These are phyloP conservation scores for Mycena albidolilacea DNA, from an alignment of 768 basidiomycete species.

Conservation along the genomic window DNA sequence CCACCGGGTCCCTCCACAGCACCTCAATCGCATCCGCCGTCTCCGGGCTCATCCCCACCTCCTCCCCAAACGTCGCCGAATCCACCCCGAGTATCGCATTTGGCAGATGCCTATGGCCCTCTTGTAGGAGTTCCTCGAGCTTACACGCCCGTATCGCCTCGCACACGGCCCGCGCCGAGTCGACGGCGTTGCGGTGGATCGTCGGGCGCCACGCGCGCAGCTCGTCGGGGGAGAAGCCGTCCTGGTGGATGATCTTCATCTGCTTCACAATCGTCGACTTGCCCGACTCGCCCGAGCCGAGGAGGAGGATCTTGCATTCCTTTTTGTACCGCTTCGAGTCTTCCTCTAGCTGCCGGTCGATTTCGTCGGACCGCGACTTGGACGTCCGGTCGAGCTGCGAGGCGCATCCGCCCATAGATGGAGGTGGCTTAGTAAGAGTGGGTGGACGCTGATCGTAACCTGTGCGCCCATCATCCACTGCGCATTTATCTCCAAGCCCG, in stretches of 20 bases:
- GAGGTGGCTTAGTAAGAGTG: no score
- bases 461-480: no score
- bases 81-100: neutral
- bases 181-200: slow-evolving; percentile 71
- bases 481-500: no score
- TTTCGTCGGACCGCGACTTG: slow-evolving; percentile 55
- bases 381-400: slow-evolving; percentile 31
- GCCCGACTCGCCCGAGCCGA: slow-evolving; percentile 75
- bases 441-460: no score
- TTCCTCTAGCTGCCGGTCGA: slow-evolving; percentile 70
- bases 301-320: slow-evolving; percentile 75
- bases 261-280: slow-evolving; percentile 82
- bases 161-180: slow-evolving; percentile 1
- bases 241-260: slow-evolving; percentile 82
- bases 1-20: slow-evolving; percentile 67
- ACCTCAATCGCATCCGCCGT: slow-evolving; percentile 66
- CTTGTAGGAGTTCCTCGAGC: neutral
- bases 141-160: neutral
- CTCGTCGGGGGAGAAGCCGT: slow-evolving; percentile 73
- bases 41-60: slow-evolving; percentile 72
- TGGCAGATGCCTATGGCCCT: neutral
- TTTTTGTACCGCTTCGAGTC: slow-evolving; percentile 69
- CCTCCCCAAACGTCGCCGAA: no score
- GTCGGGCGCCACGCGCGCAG: slow-evolving; percentile 72
- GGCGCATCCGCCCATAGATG: slow-evolving; percentile 34